Percentiles rank a stretch among this genome's conserved stretches.
These are phyloP conservation scores for Penicillium pulvis DNA, from an alignment of 495 filamentous ascomycete species.

Conservation along the genomic window DNA sequence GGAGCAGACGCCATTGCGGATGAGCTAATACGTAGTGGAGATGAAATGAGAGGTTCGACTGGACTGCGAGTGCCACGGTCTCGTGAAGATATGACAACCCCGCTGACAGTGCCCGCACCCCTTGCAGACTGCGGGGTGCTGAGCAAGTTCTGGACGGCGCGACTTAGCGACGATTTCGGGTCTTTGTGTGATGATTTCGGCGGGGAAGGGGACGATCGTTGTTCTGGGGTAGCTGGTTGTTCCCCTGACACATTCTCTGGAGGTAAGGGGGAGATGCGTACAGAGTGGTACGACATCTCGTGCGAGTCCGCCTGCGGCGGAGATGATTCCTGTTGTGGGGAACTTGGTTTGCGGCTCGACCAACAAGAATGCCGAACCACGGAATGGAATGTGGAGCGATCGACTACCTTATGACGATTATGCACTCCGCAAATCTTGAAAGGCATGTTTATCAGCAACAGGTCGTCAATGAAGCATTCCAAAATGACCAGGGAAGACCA, in stretches of 20 bases:
- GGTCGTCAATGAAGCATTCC: background rate
- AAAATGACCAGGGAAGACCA: background rate
- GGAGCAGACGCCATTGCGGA: constrained; percentile 27
- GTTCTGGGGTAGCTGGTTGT: constrained; percentile 57
- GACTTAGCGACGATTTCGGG: constrained; percentile 13
- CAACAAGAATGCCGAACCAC: constrained; percentile 17
- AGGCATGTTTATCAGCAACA: constrained; percentile 1
- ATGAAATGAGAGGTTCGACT: constrained; percentile 26
- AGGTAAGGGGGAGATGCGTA: constrained; percentile 46
- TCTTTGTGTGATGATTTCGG: constrained; percentile 1
- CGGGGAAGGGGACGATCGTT: constrained; percentile 3
- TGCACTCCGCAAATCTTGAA: constrained; percentile 12
- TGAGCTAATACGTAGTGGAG: constrained; percentile 28
- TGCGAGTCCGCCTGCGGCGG: constrained; percentile 32
- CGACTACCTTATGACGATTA: constrained; percentile 21
- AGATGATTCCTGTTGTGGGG: constrained; percentile 29
- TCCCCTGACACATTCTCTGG: constrained; percentile 46
- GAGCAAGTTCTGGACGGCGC: constrained; percentile 22
- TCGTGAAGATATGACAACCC: constrained; percentile 25
- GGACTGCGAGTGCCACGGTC: constrained; percentile 19
- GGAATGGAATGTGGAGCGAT: constrained; percentile 32
- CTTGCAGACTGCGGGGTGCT: constrained; percentile 42
- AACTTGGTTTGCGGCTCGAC: constrained; percentile 19
- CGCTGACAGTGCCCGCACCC: constrained; percentile 39
- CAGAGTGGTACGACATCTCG: constrained; percentile 33